Base-by-base conservation (phyloP, 768 basidiomycete species). In the Kwoniella sp. region DNA sequence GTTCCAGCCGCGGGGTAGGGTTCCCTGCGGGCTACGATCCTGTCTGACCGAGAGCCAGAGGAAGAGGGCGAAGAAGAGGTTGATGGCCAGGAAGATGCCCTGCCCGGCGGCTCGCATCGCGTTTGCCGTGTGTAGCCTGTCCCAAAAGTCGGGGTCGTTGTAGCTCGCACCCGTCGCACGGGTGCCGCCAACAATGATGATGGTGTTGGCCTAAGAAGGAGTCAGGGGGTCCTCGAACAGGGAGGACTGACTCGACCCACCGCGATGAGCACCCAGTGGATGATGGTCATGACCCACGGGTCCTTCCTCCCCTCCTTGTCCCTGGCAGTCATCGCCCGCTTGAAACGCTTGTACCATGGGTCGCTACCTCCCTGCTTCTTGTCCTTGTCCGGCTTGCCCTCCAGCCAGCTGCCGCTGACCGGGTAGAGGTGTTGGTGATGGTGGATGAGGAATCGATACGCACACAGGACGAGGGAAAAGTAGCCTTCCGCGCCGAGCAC, bases 401-500 rank as follows among this genome's bases (percentile, higher is more conserved):
- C 62, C 27, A 63, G 46, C 46, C 46, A 46, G 19, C 54, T 56
- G 5, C 28, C 42, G 20, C 39, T 37, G 50, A 53, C 23, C 8
- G 45, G 50, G 36, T 46, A 50, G 32, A 47, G 14, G 32, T 59
- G 50, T 23, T 59, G 40, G 26, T 59, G 57, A 38, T 59, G 58
- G 36, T 55, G 53, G 34, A 63, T 54, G 28, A 59, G 48, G 51
- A 63, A 63, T 23, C 62, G 54, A 20, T 50, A 59, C 15, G 54
- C 32, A 27, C 57, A 59, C 12, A 63, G 50, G 6, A 63, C 57
- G 2, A 63, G 47, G 33, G 53, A 50, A 31, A 63, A 63, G 45
- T 59, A 63, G 17, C 62, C 62, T 26, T 63, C 62, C 1, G 62
- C 62, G 0, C 50, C 50, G 12, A 63, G 43, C 38, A 63, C 55